phyloP scores from a whole-genome alignment of 345 rosid genomes.

The Ceriops zippeliana region DNA sequence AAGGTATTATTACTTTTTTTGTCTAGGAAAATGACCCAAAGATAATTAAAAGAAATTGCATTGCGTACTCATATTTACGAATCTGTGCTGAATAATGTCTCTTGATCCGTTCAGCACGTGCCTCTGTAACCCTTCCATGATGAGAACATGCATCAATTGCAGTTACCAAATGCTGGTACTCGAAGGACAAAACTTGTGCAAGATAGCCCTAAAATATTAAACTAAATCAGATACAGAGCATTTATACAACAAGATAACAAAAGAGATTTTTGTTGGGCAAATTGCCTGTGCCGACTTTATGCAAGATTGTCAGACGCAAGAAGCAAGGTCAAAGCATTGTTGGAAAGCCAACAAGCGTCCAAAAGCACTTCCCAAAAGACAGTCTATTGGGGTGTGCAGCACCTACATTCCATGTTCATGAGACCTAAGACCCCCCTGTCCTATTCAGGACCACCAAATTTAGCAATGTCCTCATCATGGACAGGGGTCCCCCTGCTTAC shows the following conservation, averaged over 20 bases:
- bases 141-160: slow-evolving; percentile 89
- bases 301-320: too few relatives aligned
- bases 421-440: too few relatives aligned
- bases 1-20: not conserved
- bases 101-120: slow-evolving; percentile 81
- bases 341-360: too few relatives aligned
- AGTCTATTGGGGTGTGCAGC: too few relatives aligned
- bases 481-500: too few relatives aligned
- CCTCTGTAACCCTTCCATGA: slow-evolving; percentile 71
- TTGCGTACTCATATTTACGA: slow-evolving; percentile 63
- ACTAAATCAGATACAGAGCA: slow-evolving; percentile 18
- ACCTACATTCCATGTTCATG: too few relatives aligned
- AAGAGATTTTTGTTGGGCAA: not conserved
- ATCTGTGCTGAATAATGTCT: slow-evolving; percentile 69
- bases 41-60: not conserved
- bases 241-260: not conserved
- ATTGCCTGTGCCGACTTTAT: too few relatives aligned
- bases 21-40: not conserved
- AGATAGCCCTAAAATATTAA: slow-evolving; percentile 67
- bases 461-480: too few relatives aligned
- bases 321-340: too few relatives aligned
- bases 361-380: too few relatives aligned
- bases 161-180: slow-evolving; percentile 68
- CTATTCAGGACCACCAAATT: too few relatives aligned
- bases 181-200: slow-evolving; percentile 86